Percentiles rank a stretch among this genome's conserved stretches.
These are phyloP conservation scores for Monosporascus sp. DNA, from an alignment of 2,329 filamentous ascomycete species.

Conservation along the genomic window DNA sequence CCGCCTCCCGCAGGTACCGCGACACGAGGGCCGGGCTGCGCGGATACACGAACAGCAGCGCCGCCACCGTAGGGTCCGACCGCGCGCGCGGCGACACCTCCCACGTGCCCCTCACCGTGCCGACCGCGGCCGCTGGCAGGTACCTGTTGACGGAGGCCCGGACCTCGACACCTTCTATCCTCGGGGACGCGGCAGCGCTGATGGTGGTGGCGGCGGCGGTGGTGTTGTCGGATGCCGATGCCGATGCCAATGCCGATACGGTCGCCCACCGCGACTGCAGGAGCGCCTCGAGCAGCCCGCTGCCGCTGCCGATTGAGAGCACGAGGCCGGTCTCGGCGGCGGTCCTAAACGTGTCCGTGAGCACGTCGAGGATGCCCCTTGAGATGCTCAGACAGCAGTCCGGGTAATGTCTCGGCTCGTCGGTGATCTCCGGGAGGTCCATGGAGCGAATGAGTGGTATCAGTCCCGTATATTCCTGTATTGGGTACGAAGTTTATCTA, in stretches of 20 bases:
- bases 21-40: background rate
- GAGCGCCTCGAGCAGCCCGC: conserved; percentile 24
- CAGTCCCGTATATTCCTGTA: too few relatives aligned
- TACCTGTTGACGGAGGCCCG: background rate
- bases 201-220: background rate
- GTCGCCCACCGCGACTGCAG: conserved; percentile 7
- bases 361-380: conserved; percentile 12
- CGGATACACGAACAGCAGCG: background rate
- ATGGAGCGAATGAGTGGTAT: background rate
- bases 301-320: conserved; percentile 27
- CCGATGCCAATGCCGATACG: background rate
- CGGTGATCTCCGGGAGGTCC: background rate
- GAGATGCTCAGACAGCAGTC: conserved; percentile 28
- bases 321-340: background rate
- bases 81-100: background rate
- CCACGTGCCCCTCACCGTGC: background rate
- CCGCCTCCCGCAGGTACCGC: background rate
- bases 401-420: conserved; percentile 7
- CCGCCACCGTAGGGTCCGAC: background rate
- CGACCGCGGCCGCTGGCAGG: background rate
- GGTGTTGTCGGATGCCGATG: background rate
- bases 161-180: background rate
- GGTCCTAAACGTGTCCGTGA: conserved; percentile 8
- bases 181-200: background rate
- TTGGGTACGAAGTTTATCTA: too few relatives aligned